Conservation (phyloP, 305 asterid genomes). For the Rubia tinctorum region DNA sequence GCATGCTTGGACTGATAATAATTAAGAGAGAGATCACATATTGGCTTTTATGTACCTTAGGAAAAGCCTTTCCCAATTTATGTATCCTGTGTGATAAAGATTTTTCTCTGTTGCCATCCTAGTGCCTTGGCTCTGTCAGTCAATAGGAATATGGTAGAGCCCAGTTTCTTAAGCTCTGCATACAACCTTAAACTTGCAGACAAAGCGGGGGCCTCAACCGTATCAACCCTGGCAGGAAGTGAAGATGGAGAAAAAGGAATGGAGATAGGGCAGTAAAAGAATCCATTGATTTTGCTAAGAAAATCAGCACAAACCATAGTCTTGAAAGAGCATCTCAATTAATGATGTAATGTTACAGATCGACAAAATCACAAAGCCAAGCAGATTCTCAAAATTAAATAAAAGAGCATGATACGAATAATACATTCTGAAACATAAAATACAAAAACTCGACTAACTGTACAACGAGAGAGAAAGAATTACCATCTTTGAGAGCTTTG, state of each 20-base stretch:
- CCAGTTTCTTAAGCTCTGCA: constrained; percentile 26
- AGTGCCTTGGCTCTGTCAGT: constrained; percentile 44
- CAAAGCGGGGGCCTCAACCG: constrained; percentile 60
- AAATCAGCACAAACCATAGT: constrained; percentile 7
- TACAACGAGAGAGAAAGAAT: too few relatives aligned
- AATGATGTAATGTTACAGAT: too few relatives aligned
- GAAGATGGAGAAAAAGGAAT: too few relatives aligned
- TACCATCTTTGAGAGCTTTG: too few relatives aligned
- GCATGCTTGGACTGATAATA: too few relatives aligned
- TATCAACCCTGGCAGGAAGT: constrained; percentile 64
- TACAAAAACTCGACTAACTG: too few relatives aligned
- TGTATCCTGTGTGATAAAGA: constrained; percentile 30
- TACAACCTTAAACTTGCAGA: constrained; percentile 36
- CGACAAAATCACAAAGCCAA: too few relatives aligned
- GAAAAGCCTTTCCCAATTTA: constrained; percentile 50
- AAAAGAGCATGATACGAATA: too few relatives aligned
- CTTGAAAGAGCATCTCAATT: neutral
- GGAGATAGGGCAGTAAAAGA: too few relatives aligned
- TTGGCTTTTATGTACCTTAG: constrained; percentile 43
- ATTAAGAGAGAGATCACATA: too few relatives aligned
- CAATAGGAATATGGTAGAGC: constrained; percentile 39
- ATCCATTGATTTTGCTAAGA: constrained; percentile 1
- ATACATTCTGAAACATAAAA: too few relatives aligned
- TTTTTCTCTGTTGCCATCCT: constrained; percentile 30
- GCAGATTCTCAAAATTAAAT: too few relatives aligned